Percentiles rank a stretch among this genome's conserved stretches.
phyloP scores from a whole-genome alignment of 768 basidiomycete species.

The Russula vinacea region DNA sequence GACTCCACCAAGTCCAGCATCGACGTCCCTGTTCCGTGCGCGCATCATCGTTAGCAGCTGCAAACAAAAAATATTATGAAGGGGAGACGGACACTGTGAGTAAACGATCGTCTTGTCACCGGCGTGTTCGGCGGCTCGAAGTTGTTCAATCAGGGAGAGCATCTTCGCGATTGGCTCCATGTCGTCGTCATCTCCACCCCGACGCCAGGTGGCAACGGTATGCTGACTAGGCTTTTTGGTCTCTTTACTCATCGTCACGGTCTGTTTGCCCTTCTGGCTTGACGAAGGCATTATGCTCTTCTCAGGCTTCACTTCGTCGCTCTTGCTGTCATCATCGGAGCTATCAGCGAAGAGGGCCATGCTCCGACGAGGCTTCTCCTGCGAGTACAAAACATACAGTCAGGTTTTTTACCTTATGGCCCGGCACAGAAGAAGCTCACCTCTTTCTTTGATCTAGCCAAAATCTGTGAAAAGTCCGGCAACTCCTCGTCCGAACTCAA shows the following conservation, averaged over 20 bases:
- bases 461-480: slow-evolving; percentile 47
- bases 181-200: slow-evolving; percentile 58
- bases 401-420: neutral
- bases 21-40: slow-evolving; percentile 55
- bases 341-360: neutral
- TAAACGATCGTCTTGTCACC: slow-evolving; percentile 72
- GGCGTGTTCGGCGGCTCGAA: slow-evolving; percentile 55
- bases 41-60: neutral
- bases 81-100: slow-evolving; percentile 55
- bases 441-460: slow-evolving; percentile 30
- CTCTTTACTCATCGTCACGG: slow-evolving; percentile 30
- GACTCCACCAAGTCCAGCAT: slow-evolving; percentile 66
- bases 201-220: slow-evolving; percentile 51
- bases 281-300: neutral
- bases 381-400: neutral
- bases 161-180: slow-evolving; percentile 70
- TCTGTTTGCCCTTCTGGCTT: slow-evolving; percentile 31
- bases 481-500: slow-evolving; percentile 46
- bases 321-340: slow-evolving; percentile 11
- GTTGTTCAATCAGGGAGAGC: slow-evolving; percentile 50
- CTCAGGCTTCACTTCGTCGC: neutral
- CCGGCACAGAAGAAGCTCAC: neutral
- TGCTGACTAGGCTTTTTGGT: slow-evolving; percentile 19
- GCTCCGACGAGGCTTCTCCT: slow-evolving; percentile 9
- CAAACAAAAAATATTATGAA: neutral